Conservation (phyloP, 2,329 filamentous ascomycete species). For the Rugonectria rugulosa region DNA sequence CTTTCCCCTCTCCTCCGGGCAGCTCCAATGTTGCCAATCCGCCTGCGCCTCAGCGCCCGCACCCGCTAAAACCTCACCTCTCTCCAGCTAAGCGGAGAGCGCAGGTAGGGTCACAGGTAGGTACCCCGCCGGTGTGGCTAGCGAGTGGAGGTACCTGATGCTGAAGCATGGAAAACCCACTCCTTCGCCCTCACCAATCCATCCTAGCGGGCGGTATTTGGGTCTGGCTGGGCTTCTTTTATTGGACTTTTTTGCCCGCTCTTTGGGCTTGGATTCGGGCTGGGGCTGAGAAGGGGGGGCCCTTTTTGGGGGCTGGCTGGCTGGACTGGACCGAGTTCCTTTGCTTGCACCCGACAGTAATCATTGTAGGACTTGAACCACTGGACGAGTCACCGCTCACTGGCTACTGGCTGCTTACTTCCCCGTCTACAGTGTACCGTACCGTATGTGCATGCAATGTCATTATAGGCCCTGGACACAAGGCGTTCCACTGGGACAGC, state of each 20-base stretch:
- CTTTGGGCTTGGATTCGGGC: constrained; percentile 13
- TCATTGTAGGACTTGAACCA: too few species aligned
- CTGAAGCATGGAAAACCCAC: constrained; percentile 19
- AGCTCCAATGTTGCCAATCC: too few species aligned
- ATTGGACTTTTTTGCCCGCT: neutral
- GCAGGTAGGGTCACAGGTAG: neutral
- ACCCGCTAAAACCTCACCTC: constrained; percentile 19
- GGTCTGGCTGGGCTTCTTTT: neutral
- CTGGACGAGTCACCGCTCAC: constrained; percentile 2
- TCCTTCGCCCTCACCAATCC: constrained; percentile 11
- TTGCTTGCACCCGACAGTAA: too few species aligned
- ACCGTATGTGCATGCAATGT: too few species aligned
- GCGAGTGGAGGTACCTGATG: constrained; percentile 24
- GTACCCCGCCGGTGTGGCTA: constrained; percentile 21
- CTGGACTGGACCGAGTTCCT: too few species aligned
- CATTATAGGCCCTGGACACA: too few species aligned
- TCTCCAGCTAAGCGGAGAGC: too few species aligned
- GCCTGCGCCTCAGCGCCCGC: constrained; percentile 16
- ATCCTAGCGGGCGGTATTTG: constrained; percentile 14
- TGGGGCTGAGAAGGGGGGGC: neutral
- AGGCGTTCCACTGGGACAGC: too few species aligned
- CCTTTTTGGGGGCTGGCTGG: constrained; percentile 2
- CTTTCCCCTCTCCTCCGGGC: too few species aligned
- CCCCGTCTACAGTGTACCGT: too few species aligned
- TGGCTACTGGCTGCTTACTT: constrained; percentile 4